A percentile compares a stretch with the other conserved stretches of the same genome.
phyloP scores from a whole-genome alignment of 805 yeast species.

The Candida oleophila region DNA sequence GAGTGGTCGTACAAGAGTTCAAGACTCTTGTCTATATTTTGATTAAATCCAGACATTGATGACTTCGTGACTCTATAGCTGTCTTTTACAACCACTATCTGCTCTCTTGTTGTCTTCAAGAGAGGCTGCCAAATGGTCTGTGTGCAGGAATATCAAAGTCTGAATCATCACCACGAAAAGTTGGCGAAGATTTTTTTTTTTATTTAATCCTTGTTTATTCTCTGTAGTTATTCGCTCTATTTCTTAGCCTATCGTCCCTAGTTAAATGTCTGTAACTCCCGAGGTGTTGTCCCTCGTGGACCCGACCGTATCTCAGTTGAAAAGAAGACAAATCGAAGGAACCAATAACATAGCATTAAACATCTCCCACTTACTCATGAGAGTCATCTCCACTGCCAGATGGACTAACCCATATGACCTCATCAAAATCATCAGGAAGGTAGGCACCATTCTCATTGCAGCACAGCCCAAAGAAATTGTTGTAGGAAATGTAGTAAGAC shows the following conservation, averaged over 20 bases:
- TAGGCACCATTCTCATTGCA: conserved; percentile 66
- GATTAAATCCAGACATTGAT: conserved; percentile 13
- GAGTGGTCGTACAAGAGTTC: conserved; percentile 31
- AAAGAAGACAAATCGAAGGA: conserved; percentile 81
- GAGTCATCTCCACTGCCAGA: conserved; percentile 85
- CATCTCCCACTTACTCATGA: conserved; percentile 80
- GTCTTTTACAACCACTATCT: no score
- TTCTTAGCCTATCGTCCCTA: neutral
- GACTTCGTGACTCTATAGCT: neutral
- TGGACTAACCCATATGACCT: conserved; percentile 81
- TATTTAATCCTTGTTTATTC: no score
- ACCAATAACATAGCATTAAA: conserved; percentile 82
- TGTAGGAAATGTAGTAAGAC: conserved; percentile 86
- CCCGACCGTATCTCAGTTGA: conserved; percentile 51
- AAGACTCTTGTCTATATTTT: conserved; percentile 21
- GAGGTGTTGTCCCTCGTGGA: conserved; percentile 37
- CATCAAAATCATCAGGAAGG: conserved; percentile 64
- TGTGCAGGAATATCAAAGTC: conserved; percentile 1
- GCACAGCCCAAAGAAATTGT: conserved; percentile 91
- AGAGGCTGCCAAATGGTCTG: neutral
- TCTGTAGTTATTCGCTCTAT: neutral
- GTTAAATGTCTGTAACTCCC: conserved; percentile 15
- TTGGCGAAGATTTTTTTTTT: neutral
- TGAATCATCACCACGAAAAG: neutral
- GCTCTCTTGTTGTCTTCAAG: no score